Base-by-base conservation (phyloP, 176 grass and related monocot genomes). In the Dactylis glomerata region DNA sequence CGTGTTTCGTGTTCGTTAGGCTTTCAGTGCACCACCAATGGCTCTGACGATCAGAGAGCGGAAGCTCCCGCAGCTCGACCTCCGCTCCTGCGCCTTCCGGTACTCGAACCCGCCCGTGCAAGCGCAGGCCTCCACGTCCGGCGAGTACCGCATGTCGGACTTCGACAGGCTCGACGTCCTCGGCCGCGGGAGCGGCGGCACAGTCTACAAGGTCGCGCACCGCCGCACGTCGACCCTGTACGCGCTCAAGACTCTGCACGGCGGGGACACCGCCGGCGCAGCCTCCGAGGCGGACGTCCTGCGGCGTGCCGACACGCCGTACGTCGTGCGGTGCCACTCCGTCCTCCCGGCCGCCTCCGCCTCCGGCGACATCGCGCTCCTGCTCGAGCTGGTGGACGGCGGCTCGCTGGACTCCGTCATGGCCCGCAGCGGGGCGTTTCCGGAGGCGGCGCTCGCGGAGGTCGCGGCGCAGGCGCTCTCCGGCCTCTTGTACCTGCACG, bases 171-270 rank as follows among this genome's bases (percentile, higher is more conserved):
- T 93, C 24, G 23, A 15, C 3, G 66, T 87, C 41, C 85, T 93
- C 26, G 91, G 91, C 0, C 79, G 78, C 33, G 91, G 91, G 12
- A 93, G 78, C 85, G 88, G 91, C 0, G 91, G 88, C 3, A 82
- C 78, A 6, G 88, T 93, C n/a, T 82, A 87, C 72, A 87, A 90
- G 85, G 88, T 80, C 22, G 30, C 33, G 22, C 90, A 92, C 90
- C 90, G 86, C 46, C 78, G 79, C 23, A 83, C 86, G 56, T 72
- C 38, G 11, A 30, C 66, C 55, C 46, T 75, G 55, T 92, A 88
- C 82, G 86, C 86, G 44, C 86, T 88, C 57, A 92, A 92, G 74
- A 5, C 40, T 8, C 10, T 40, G 10, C 66, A 40, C 19, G 33
- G 66, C 66, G 3, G 10, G 3, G 33, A 68, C 0, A 9, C 66